These are phyloP conservation scores for Inga leiocalycina DNA, from an alignment of 306 rosid genomes.

Conservation along the genomic window DNA sequence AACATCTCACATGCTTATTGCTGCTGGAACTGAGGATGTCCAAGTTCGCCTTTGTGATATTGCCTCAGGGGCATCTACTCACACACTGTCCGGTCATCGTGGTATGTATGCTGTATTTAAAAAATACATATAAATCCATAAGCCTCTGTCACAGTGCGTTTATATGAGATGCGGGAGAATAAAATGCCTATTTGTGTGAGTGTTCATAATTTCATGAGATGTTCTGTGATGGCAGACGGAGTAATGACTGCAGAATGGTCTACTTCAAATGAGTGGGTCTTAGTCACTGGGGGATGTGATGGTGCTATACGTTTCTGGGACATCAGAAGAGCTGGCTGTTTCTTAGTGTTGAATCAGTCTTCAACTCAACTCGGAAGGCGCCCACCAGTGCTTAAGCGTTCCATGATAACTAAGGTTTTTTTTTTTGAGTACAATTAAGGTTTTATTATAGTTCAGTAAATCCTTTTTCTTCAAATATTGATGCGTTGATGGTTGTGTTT, in stretches of 20 bases:
- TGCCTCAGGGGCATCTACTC: conserved; percentile 89
- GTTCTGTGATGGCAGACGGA: conserved; percentile 68
- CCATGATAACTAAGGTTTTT: conserved; percentile 58
- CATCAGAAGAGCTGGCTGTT: conserved; percentile 92
- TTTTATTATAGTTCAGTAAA: conserved; percentile 23
- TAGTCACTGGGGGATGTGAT: conserved; percentile 94
- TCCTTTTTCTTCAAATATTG: conserved; percentile 2
- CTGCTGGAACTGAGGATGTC: conserved; percentile 93
- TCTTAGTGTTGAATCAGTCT: conserved; percentile 82
- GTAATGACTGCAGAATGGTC: conserved; percentile 94
- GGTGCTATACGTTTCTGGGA: conserved; percentile 99
- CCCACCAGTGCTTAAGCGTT: conserved; percentile 62
- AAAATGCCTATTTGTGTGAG: neutral
- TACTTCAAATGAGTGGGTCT: conserved; percentile 85
- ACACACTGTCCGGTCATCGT: conserved; percentile 92
- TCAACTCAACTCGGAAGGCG: conserved; percentile 91
- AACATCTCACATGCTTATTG: conserved; percentile 86
- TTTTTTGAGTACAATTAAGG: neutral
- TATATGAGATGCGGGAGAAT: conserved; percentile 12
- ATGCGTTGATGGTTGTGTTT: conserved; percentile 7
- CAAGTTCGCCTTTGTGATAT: conserved; percentile 98
- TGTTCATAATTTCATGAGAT: conserved; percentile 15
- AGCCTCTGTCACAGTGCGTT: neutral
- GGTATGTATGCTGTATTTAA: conserved; percentile 48
- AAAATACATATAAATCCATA: neutral